Percentiles rank a stretch among this genome's conserved stretches.
Evolutionary conservation across 164 flowering plant species (phyloP).

Genomic region (Vitis cinerea): DNA sequence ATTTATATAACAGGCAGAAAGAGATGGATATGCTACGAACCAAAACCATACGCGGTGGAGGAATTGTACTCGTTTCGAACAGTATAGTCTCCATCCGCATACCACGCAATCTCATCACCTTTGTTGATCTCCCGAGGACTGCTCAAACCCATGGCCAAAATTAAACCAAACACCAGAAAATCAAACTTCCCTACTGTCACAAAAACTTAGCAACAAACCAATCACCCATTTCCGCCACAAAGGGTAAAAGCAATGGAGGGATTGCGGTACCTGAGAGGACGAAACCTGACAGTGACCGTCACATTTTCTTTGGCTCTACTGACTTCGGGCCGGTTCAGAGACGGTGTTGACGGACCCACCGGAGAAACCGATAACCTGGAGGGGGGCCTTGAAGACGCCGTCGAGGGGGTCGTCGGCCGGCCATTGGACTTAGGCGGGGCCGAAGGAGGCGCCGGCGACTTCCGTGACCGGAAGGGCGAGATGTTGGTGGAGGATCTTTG

Average conservation of each 20-base stretch:
- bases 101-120: constrained; percentile 82
- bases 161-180: neutral
- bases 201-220: constrained; percentile 6
- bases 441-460: constrained; percentile 28
- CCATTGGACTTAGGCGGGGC: constrained; percentile 8
- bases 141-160: constrained; percentile 1
- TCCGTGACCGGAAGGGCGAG: constrained; percentile 66
- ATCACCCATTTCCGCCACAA: neutral
- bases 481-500: constrained; percentile 39
- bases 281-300: constrained; percentile 83
- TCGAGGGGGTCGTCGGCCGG: constrained; percentile 38
- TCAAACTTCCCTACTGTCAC: neutral
- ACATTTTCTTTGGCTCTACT: constrained; percentile 70
- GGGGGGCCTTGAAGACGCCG: neutral
- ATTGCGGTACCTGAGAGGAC: constrained; percentile 75
- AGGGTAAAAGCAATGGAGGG: neutral
- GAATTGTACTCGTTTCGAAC: constrained; percentile 69
- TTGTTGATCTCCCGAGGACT: constrained; percentile 61
- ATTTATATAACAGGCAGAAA: too few relatives aligned
- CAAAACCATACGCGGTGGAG: constrained; percentile 58
- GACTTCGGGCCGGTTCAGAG: constrained; percentile 29
- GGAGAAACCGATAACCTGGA: constrained; percentile 16
- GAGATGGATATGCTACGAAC: constrained; percentile 27
- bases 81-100: constrained; percentile 72
- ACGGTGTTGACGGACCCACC: constrained; percentile 14